These are phyloP conservation scores for Aureobasidium sp. DNA, from an alignment of 2,329 filamentous ascomycete genomes.

Conservation along the genomic window DNA sequence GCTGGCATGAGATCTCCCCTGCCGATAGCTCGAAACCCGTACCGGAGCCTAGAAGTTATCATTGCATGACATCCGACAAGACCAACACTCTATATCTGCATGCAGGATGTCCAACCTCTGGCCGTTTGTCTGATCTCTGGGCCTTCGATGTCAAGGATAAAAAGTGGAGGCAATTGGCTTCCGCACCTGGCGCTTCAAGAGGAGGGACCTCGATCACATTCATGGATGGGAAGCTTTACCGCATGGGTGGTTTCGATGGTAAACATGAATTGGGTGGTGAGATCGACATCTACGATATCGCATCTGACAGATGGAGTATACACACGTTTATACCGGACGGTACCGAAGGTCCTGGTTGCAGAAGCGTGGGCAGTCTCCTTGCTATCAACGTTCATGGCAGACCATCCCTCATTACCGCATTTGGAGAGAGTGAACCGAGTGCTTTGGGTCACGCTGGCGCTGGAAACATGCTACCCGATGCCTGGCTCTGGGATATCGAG, in stretches of 20 bases:
- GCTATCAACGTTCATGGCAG: constrained; percentile 32
- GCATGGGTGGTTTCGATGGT: constrained; percentile 76
- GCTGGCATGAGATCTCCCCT: constrained; percentile 60
- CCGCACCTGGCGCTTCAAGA: constrained; percentile 58
- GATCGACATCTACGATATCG: constrained; percentile 52
- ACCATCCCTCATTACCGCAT: constrained; percentile 40
- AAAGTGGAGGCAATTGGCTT: constrained; percentile 59
- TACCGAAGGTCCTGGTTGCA: constrained; percentile 36
- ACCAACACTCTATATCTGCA: constrained; percentile 68
- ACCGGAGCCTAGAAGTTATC: constrained; percentile 63
- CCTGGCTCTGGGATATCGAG: constrained; percentile 40
- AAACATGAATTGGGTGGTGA: constrained; percentile 59
- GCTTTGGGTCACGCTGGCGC: constrained; percentile 46
- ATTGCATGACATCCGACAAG: constrained; percentile 57
- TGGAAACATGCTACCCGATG: constrained; percentile 48
- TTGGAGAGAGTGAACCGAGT: constrained; percentile 48
- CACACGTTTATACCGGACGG: constrained; percentile 36
- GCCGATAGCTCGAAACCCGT: constrained; percentile 34
- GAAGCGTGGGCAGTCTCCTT: constrained; percentile 44
- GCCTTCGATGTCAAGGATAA: constrained; percentile 58
- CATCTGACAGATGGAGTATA: constrained; percentile 34
- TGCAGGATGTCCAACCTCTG: constrained; percentile 61
- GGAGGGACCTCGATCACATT: constrained; percentile 61
- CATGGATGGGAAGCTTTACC: constrained; percentile 57
- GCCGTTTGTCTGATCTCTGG: constrained; percentile 65